These are phyloP conservation scores for Ascochyta viciae-villosae DNA, from an alignment of 2,329 filamentous ascomycete species.

Conservation along the genomic window DNA sequence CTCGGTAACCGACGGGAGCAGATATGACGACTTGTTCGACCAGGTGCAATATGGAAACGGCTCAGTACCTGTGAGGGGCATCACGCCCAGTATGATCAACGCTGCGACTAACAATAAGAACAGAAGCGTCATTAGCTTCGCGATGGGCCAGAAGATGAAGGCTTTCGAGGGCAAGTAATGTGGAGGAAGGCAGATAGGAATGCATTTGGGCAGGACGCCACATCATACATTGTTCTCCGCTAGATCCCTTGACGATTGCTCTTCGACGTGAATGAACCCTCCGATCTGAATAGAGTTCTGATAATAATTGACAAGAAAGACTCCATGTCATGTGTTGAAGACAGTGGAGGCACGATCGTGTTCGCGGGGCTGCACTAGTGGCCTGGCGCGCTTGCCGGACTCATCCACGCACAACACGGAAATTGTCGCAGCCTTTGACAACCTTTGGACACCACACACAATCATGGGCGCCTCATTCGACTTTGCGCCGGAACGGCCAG, in stretches of 20 bases:
- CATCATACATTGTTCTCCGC: not conserved
- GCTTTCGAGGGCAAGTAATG: slow-evolving; percentile 29
- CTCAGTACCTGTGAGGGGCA: slow-evolving; percentile 45
- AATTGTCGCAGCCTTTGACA: slow-evolving; percentile 10
- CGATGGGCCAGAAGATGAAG: slow-evolving; percentile 41
- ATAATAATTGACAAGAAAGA: too few species aligned
- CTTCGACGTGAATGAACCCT: not conserved
- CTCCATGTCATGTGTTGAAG: not conserved
- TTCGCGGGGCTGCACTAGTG: slow-evolving; percentile 17
- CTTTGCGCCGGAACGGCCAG: slow-evolving; percentile 89
- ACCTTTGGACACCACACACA: slow-evolving; percentile 15
- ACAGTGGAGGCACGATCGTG: not conserved
- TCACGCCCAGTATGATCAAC: slow-evolving; percentile 49
- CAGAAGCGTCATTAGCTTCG: slow-evolving; percentile 46
- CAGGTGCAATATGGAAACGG: slow-evolving; percentile 39
- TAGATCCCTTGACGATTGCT: not conserved
- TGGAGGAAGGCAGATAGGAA: not conserved
- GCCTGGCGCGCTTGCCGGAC: slow-evolving; percentile 12
- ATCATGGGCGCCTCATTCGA: slow-evolving; percentile 70
- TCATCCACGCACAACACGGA: slow-evolving; percentile 17
- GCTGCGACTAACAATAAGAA: slow-evolving; percentile 42
- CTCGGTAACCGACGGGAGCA: slow-evolving; percentile 35
- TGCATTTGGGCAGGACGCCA: not conserved
- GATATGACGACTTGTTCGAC: slow-evolving; percentile 40
- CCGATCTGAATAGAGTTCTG: not conserved